Base-by-base conservation (phyloP, 2,329 filamentous ascomycete species). In the Microdochium bolleyi region DNA sequence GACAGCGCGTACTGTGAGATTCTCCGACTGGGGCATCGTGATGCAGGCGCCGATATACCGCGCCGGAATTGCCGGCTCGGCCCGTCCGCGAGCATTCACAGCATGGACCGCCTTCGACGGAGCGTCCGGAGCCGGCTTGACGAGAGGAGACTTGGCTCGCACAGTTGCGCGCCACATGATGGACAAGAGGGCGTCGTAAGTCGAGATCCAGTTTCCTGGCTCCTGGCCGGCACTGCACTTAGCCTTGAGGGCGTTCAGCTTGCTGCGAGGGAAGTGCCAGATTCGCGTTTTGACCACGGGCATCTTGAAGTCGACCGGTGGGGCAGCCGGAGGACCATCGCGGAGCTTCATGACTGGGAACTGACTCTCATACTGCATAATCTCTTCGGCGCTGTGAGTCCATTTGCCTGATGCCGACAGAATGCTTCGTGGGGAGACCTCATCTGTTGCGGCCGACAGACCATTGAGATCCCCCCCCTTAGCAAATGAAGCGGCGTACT, bases 191-290 rank as follows among this genome's bases (percentile, higher is more conserved):
- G 50, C 50, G 24, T 51, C 50, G 19, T 51, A 51, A 7, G 50
- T 51, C 38, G 50, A 51, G 37, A 51, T 51, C 50, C 50, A 51
- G 24, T 3, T 48, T 19, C 50, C 50, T 2, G 24, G 19, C 41
- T 51, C 38, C 14, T 46, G 38, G 9, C 50, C 50, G 1, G 22
- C 38, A 32, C 50, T 51, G 1, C 37, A 51, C 16, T 51, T n/a
- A 10, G 37, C 37, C 13, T 51, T 51, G 7, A 51, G 50, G 7
- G 25, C 4, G 9, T 51, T 24, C 34, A 51, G 24, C 13, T 51
- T 51, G 50, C 50, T 48, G n/a, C 48, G 44, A 19, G 50, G 50
- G 22, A 51, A 51, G 24, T 51, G 50, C 50, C 50, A 51, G 21
- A 51, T 27, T 24, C 50, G 50, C 2, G 50, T 48, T 37, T 51